Evolutionary conservation across 2,329 filamentous ascomycete genomes (phyloP).

Genomic region (Seiridium unicorne): DNA sequence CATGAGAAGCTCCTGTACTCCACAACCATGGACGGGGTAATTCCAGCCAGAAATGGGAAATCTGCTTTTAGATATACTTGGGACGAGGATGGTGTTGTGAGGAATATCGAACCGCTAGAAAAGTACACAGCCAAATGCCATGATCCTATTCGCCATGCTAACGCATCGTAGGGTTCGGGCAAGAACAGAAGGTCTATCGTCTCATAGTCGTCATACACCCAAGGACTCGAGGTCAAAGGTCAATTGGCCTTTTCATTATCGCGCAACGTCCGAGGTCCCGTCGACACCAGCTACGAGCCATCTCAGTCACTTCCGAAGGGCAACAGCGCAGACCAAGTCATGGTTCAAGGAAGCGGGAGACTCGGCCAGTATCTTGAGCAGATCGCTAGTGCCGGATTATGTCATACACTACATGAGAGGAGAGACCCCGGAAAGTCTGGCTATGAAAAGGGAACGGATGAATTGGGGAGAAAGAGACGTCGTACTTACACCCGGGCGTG

Average conservation of each 20-base stretch:
- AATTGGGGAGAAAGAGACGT: conserved; percentile 30
- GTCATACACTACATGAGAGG: conserved; percentile 54
- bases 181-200: not conserved
- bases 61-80: conserved; percentile 21
- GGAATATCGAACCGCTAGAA: conserved; percentile 24
- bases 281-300: conserved; percentile 21
- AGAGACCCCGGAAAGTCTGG: conserved; percentile 53
- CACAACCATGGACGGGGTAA: conserved; percentile 24
- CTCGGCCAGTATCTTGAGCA: conserved; percentile 34
- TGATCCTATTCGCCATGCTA: not conserved
- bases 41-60: conserved; percentile 18
- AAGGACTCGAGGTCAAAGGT: not conserved
- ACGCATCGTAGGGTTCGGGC: not conserved
- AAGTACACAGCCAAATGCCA: conserved; percentile 16
- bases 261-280: conserved; percentile 16
- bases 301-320: conserved; percentile 23
- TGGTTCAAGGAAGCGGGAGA: conserved; percentile 27
- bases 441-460: conserved; percentile 38
- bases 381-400: conserved; percentile 51
- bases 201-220: not conserved
- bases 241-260: conserved; percentile 18
- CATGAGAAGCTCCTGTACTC: not conserved
- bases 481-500: conserved; percentile 26
- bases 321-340: conserved; percentile 21
- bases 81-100: conserved; percentile 19